Evolutionary conservation across 148 eudicot species (phyloP), one percentile per base, ranked within the genome.

Genomic region (Camellia japonica): DNA sequence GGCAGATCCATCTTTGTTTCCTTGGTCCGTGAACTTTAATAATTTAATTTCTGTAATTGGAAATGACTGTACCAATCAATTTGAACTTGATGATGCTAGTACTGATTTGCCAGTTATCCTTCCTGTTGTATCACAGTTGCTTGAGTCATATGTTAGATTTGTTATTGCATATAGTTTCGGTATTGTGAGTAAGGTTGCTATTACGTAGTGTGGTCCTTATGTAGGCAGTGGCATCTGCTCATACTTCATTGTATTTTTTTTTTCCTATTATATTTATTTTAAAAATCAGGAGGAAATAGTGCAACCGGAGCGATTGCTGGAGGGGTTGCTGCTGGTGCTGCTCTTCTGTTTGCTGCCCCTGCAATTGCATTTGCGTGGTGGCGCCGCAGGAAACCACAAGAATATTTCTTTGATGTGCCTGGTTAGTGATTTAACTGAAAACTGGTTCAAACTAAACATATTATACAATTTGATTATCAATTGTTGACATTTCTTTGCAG

Each of bases 301-400:
- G 90, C 91, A 16, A 94, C 93, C 7, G 98, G 98, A 82, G 98
- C 97, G 7, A 94, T 94, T 80, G 97, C 98, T 73, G 98, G 97
- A 49, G 98, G 98, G 55, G 98, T 94, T 78, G 98, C 98, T 85
- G 98, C 97, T 71, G 98, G 98, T 83, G 98, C 98, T 79, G 98
- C 98, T 78, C 81, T 94, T 77, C 87, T 94, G 61, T 94, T 94
- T 85, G 98, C 98, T 86, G 92, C 91, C 47, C 98, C 98, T 87
- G 98, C 98, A 67, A 84, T 94, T 82, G 87, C 90, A 43, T 94
- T 94, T 86, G 98, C 98, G 68, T 94, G 97, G 98, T 94, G 94
- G 93, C 88, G 98, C 3, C 89, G 97, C 56, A 84, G 98, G 76
- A 94, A 90, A 82, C 94, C 98, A 62, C 97, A 84, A 80, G 98